These are phyloP conservation scores for Aureobasidium leucospermi DNA, from an alignment of 2,329 filamentous ascomycete genomes.

Conservation along the genomic window DNA sequence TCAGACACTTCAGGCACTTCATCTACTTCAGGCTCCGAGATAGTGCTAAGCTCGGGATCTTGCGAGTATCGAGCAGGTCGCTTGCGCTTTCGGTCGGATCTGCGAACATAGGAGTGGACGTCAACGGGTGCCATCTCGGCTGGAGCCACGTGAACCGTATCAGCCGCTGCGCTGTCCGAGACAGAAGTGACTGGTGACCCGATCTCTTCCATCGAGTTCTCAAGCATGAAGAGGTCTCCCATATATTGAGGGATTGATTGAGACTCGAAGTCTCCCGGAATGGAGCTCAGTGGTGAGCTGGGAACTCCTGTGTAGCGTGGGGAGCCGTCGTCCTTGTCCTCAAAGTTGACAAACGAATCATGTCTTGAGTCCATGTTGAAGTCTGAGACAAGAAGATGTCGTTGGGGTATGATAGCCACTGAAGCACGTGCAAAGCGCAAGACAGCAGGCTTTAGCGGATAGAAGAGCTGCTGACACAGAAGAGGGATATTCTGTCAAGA, in stretches of 20 bases:
- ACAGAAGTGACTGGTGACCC: not conserved
- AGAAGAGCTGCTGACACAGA: not conserved
- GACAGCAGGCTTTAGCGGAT: not conserved
- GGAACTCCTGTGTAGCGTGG: not conserved
- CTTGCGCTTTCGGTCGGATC: slow-evolving; percentile 9
- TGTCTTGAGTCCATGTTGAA: slow-evolving; percentile 1
- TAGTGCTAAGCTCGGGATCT: not conserved
- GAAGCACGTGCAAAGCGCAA: not conserved
- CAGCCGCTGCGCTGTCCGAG: not conserved
- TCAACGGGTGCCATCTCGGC: not conserved
- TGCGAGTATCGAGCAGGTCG: too few species aligned
- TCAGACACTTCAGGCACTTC: not conserved
- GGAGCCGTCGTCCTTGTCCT: not conserved
- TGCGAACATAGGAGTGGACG: not conserved
- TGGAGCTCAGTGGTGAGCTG: slow-evolving; percentile 9
- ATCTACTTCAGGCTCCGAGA: not conserved
- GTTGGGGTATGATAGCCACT: not conserved
- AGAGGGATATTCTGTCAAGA: not conserved
- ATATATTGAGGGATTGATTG: not conserved
- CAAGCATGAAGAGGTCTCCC: not conserved
- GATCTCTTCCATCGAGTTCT: not conserved
- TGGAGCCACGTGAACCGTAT: not conserved
- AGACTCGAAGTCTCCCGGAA: not conserved
- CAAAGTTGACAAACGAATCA: not conserved
- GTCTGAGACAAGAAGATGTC: too few species aligned